Base-by-base conservation (phyloP, 768 basidiomycete genomes). In the Tricholomella constricta region DNA sequence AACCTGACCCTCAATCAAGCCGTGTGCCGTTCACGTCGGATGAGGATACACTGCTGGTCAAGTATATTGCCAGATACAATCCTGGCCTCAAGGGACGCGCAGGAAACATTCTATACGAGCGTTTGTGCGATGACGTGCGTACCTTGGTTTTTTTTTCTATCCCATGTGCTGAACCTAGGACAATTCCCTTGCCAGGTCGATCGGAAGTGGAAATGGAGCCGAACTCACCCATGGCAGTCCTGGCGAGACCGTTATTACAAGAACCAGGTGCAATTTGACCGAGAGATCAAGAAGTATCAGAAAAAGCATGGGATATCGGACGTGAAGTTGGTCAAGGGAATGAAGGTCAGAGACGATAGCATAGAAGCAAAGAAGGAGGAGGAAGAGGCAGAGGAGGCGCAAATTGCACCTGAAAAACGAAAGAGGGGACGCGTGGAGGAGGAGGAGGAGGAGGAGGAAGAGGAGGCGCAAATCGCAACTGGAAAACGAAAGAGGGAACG, bases 211-310 rank as follows among this genome's bases (percentile, higher is more conserved):
- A 66, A 72, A 10, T 87, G 83, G 81, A 66, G 76, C n/a, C 55
- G 44, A 15, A 67, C 64, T 6, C 86, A 86, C 62, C 3, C 83
- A 2, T 81, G 75, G 80, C 72, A 74, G n/a, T 83, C 83, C 4
- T 88, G 86, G 86, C 78, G 83, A 20, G 77, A 82, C 41, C 74
- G 78, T n/a, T 88, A 87, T 57, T 69, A 62, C 54, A 81, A 72
- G 55, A 71, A 85, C 44, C 45, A 70, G 34, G 58, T 29, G 0
- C 20, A 57, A 0, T 84, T 82, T 46, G 75, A 86, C 54, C 23
- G 9, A 2, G 45, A 41, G n/a, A 84, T 86, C 34, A 56, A 45
- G 32, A 60, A 38, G 8, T 78, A 77, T 52, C 76, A 76, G 49
- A 48, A 55, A 51, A 72, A 71, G 48, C 60, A 77, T 6, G 52